Percentiles rank a stretch among this genome's conserved stretches.
phyloP scores from a whole-genome alignment of 2,329 filamentous ascomycete genomes.

The Gliomastix tumulicola region DNA sequence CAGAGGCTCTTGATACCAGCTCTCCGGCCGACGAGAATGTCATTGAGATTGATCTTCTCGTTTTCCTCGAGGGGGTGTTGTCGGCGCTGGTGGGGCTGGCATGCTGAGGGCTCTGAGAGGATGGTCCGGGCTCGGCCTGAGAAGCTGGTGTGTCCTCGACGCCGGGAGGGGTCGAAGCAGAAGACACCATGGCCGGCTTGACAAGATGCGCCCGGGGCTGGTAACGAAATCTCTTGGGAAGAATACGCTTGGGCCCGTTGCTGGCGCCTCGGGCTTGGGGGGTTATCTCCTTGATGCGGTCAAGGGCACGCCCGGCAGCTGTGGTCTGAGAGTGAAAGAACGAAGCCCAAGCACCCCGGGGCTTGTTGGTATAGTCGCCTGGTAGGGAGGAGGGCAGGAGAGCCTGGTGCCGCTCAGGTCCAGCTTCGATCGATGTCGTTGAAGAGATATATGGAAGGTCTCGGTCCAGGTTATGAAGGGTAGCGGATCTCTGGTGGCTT shows the following conservation, averaged over 20 bases:
- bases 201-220: constrained; percentile 21
- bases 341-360: too few species aligned
- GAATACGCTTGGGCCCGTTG: constrained; percentile 21
- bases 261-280: constrained; percentile 12
- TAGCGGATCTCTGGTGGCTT: constrained; percentile 70
- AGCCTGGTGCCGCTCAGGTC: too few species aligned
- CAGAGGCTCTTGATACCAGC: constrained; percentile 47
- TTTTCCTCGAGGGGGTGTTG: constrained; percentile 33
- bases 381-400: too few species aligned
- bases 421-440: too few species aligned
- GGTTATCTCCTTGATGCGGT: constrained; percentile 17
- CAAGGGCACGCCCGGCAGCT: constrained; percentile 11
- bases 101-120: too few species aligned
- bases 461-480: too few species aligned
- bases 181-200: constrained; percentile 27
- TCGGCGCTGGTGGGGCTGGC: neutral
- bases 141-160: too few species aligned
- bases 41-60: constrained; percentile 50
- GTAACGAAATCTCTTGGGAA: too few species aligned
- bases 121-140: too few species aligned
- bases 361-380: too few species aligned
- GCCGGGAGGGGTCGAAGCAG: constrained; percentile 12
- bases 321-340: constrained; percentile 44
- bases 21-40: constrained; percentile 49
- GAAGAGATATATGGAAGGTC: too few species aligned